Conservation (phyloP, 208 protist genomes). For the Naegleria fowleri region DNA sequence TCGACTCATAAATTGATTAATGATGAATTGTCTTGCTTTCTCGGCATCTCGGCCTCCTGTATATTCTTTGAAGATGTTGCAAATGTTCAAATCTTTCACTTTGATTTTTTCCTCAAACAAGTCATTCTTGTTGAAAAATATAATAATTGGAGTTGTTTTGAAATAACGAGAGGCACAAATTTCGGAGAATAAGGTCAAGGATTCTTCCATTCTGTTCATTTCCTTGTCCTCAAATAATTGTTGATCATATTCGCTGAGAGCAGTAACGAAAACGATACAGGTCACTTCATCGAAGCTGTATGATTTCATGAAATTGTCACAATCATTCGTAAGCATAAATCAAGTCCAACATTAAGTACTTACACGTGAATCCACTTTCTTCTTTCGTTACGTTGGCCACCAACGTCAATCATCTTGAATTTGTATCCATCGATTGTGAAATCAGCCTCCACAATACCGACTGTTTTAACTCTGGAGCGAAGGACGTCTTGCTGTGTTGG, state of each 20-base stretch:
- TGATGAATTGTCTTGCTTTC: conserved; percentile 26
- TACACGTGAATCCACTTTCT: conserved; percentile 34
- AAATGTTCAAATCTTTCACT: conserved; percentile 44
- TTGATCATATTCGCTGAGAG: conserved; percentile 64
- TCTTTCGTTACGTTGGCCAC: conserved; percentile 40
- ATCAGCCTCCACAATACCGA: conserved; percentile 31
- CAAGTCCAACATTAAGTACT: too few species aligned
- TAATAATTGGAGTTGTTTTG: conserved; percentile 56
- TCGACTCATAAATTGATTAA: conserved; percentile 18
- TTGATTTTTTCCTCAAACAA: conserved; percentile 68
- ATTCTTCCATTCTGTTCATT: conserved; percentile 68
- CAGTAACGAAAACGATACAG: conserved; percentile 52
- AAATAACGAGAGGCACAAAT: conserved; percentile 66
- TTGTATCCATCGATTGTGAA: conserved; percentile 22
- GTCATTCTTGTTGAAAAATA: conserved; percentile 77
- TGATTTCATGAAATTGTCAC: neutral
- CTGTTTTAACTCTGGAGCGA: conserved; percentile 18
- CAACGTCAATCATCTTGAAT: conserved; percentile 42
- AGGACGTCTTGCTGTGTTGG: conserved; percentile 37
- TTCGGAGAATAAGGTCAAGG: conserved; percentile 62
- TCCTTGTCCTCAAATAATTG: conserved; percentile 58
- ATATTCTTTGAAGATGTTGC: conserved; percentile 35
- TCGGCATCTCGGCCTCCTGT: conserved; percentile 27
- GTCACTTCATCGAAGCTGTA: conserved; percentile 36
- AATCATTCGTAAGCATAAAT: neutral